Evolutionary conservation across 257 asterid genomes (phyloP), one percentile per base, ranked within the genome.

Genomic region (Petunia axillaris): DNA sequence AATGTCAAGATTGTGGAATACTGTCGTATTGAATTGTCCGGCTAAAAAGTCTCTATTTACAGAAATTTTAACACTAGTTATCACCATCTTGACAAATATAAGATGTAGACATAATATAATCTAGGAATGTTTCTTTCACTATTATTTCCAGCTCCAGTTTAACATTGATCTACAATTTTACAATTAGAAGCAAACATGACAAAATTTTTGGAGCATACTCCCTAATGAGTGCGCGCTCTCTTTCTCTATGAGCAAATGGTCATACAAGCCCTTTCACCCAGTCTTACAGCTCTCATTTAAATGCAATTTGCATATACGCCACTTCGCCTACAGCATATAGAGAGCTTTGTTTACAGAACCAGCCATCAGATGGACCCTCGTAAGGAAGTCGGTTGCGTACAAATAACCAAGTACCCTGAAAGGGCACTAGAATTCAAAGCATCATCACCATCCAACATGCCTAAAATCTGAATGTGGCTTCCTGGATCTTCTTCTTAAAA

Each of bases 401-500:
- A 8, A 62, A 62, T 15, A 62, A 35, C 41, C 39, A 48, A 43
- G 76, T 68, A 68, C 76, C 76, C 41, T n/a, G 38, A 43, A 68
- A 2, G 8, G 11, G 62, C 7, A 37, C 13, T 40, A 5, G 14
- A 5, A 58, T 25, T 43, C 48, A 62, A 50, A 50, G 62, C 62
- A 52, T 73, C 78, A 73, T 79, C 54, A 83, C 85, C 87, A 85
- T 40, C 85, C 80, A 43, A 13, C 81, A 59, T 84, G 85, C 78
- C 81, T 89, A 43, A 91, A 80, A 71, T 89, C 93, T 81, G 91
- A 88, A 88, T 13, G 93, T 85, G 40, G 91, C 87, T 79, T 87
- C 97, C 85, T 92, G 98, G 68, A 95, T 77, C 85, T 80, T 95
- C 90, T 92, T 95, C 85, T 81, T 91, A 41, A 93, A 70, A 78